Conservation (phyloP, 495 filamentous ascomycete species). For the Cercophora sp. region DNA sequence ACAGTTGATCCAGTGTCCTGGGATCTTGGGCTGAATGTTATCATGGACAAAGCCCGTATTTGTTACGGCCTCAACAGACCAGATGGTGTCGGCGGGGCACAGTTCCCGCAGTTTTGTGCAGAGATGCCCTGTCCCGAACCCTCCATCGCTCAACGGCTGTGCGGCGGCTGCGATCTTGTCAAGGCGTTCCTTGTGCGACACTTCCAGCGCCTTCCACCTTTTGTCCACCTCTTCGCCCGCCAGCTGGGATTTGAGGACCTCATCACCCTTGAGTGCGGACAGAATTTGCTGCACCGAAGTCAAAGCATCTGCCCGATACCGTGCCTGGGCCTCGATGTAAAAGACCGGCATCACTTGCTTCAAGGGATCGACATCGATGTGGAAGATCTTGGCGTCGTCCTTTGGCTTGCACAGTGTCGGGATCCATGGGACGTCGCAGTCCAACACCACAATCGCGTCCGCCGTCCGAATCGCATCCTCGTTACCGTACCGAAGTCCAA, state of each 20-base stretch:
- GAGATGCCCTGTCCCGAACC: constrained; percentile 68
- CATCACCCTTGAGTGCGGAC: constrained; percentile 47
- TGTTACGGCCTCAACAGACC: constrained; percentile 85
- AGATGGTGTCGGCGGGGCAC: constrained; percentile 75
- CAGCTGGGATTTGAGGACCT: constrained; percentile 42
- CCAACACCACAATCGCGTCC: constrained; percentile 80
- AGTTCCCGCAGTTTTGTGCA: constrained; percentile 57
- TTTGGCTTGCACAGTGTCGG: constrained; percentile 56
- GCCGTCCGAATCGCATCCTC: constrained; percentile 72
- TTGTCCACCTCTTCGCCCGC: constrained; percentile 41
- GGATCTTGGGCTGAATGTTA: constrained; percentile 68
- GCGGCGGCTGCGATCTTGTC: constrained; percentile 55
- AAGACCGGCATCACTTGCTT: constrained; percentile 85
- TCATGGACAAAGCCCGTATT: constrained; percentile 75
- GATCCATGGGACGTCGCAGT: constrained; percentile 76
- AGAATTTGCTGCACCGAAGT: constrained; percentile 71
- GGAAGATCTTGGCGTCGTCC: constrained; percentile 64
- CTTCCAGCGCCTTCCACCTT: constrained; percentile 54
- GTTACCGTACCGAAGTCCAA: constrained; percentile 73
- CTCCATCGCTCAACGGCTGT: constrained; percentile 55
- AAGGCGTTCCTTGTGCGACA: constrained; percentile 57
- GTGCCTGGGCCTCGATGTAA: constrained; percentile 68
- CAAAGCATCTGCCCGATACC: constrained; percentile 72
- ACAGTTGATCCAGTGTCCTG: constrained; percentile 88
- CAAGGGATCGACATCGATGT: constrained; percentile 81